Percentiles rank a stretch among this genome's conserved stretches.
Conservation (phyloP, 1,139 yeast species). For the Yamadazyma diddensiae region DNA sequence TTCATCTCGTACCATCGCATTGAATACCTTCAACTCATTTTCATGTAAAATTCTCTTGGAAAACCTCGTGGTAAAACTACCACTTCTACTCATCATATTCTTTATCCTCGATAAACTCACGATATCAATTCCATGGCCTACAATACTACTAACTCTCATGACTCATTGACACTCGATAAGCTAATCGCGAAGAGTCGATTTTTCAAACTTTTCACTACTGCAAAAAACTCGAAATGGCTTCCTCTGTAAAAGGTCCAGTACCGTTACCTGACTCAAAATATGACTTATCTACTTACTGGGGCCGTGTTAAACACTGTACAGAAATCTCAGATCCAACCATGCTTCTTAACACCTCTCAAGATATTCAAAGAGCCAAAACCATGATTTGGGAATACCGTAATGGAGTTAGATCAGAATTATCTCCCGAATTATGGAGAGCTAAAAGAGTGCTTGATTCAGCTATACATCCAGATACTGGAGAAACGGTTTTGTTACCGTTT, state of each 20-base stretch:
- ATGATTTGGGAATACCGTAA: conserved; percentile 69
- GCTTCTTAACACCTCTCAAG: conserved; percentile 67
- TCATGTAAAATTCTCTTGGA: conserved; percentile 51
- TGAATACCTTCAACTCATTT: conserved; percentile 40
- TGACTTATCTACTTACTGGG: conserved; percentile 82
- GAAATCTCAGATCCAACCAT: conserved; percentile 90
- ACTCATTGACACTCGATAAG: not conserved
- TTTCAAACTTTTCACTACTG: conserved; percentile 1
- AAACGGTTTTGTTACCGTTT: conserved; percentile 86
- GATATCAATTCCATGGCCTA: conserved; percentile 66
- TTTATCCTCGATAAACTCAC: conserved; percentile 50
- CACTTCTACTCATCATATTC: conserved; percentile 30
- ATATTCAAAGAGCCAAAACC: conserved; percentile 62
- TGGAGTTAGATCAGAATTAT: conserved; percentile 61
- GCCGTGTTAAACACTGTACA: conserved; percentile 91
- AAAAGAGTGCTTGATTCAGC: conserved; percentile 84
- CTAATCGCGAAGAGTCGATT: conserved; percentile 1
- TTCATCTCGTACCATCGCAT: conserved; percentile 10
- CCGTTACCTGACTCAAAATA: conserved; percentile 74
- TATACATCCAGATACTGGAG: conserved; percentile 94
- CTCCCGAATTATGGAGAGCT: conserved; percentile 86
- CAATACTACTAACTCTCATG: conserved; percentile 12
- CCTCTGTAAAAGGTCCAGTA: conserved; percentile 79
- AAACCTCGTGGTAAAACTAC: conserved; percentile 34
- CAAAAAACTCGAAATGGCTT: conserved; percentile 52